A percentile compares a stretch with the other conserved stretches of the same genome.
Evolutionary conservation across 2,329 filamentous ascomycete genomes (phyloP).

Genomic region (Rhynchosporium secalis): DNA sequence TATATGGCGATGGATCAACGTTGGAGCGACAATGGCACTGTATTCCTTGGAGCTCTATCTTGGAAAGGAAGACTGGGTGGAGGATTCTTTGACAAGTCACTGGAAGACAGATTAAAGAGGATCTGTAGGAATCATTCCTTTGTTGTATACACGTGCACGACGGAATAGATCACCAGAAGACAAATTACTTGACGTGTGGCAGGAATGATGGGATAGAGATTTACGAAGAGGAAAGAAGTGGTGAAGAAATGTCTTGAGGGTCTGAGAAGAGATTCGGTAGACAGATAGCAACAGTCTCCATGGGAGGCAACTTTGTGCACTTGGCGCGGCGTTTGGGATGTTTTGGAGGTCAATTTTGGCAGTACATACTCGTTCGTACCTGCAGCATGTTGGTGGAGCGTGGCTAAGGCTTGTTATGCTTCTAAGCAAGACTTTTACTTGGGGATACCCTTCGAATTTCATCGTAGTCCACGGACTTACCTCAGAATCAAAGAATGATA

Average conservation of each 20-base stretch:
- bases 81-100: conserved; percentile 70
- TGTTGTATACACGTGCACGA: conserved; percentile 14
- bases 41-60: conserved; percentile 91
- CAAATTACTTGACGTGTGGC: background rate
- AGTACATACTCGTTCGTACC: conserved; percentile 26
- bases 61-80: conserved; percentile 72
- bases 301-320: conserved; percentile 20
- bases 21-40: conserved; percentile 82
- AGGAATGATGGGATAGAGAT: background rate
- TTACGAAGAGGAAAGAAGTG: conserved; percentile 2
- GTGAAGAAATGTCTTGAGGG: conserved; percentile 12
- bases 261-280: conserved; percentile 1
- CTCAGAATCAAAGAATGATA: conserved; percentile 7
- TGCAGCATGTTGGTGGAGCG: conserved; percentile 21
- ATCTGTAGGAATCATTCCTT: conserved; percentile 10
- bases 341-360: conserved; percentile 19
- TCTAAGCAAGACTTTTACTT: conserved; percentile 18
- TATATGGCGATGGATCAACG: conserved; percentile 90
- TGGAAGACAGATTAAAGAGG: conserved; percentile 84
- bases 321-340: conserved; percentile 26
- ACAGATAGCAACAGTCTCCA: background rate
- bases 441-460: conserved; percentile 21
- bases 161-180: background rate
- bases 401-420: conserved; percentile 14
- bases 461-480: conserved; percentile 14